Evolutionary conservation across 2,329 filamentous ascomycete genomes (phyloP).

Genomic region (Cryphonectria naterciae): DNA sequence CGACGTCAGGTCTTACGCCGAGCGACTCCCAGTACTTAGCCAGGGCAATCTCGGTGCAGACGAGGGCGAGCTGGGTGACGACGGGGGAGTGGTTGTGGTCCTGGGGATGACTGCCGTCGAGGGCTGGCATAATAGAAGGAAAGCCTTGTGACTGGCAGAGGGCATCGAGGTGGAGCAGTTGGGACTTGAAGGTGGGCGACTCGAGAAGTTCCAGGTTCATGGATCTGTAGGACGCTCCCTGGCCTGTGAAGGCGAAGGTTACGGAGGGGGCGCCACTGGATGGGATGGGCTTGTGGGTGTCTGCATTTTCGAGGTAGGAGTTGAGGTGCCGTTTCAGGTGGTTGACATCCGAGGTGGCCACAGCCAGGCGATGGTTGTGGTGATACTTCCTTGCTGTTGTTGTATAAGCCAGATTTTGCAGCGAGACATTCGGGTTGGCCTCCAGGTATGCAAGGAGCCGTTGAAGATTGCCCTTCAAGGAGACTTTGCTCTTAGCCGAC

Average conservation of each 20-base stretch:
- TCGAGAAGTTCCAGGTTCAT: constrained; percentile 42
- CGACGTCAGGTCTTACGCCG: constrained; percentile 47
- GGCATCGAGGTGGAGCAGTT: constrained; percentile 40
- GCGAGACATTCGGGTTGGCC: constrained; percentile 39
- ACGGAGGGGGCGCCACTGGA: constrained; percentile 34
- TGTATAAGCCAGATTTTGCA: constrained; percentile 57
- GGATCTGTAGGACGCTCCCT: constrained; percentile 43
- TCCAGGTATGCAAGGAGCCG: constrained; percentile 44
- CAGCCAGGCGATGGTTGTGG: constrained; percentile 37
- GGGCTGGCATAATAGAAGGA: constrained; percentile 43
- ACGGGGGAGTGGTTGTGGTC: constrained; percentile 30
- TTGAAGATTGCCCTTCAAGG: constrained; percentile 49
- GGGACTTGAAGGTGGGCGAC: constrained; percentile 38
- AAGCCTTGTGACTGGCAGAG: constrained; percentile 41
- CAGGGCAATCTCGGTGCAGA: constrained; percentile 48
- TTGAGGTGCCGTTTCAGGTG: constrained; percentile 34
- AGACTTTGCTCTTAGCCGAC: constrained; percentile 47
- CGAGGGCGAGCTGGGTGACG: constrained; percentile 44
- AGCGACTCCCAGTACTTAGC: constrained; percentile 48
- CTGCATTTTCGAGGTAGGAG: constrained; percentile 24
- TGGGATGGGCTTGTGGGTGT: constrained; percentile 33
- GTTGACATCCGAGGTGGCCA: constrained; percentile 32
- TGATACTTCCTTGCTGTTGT: constrained; percentile 53
- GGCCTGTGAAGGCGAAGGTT: constrained; percentile 50
- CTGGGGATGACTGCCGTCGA: constrained; percentile 43